Evolutionary conservation across 2,329 filamentous ascomycete species (phyloP).

Genomic region (Microdochium trichocladiopsis): DNA sequence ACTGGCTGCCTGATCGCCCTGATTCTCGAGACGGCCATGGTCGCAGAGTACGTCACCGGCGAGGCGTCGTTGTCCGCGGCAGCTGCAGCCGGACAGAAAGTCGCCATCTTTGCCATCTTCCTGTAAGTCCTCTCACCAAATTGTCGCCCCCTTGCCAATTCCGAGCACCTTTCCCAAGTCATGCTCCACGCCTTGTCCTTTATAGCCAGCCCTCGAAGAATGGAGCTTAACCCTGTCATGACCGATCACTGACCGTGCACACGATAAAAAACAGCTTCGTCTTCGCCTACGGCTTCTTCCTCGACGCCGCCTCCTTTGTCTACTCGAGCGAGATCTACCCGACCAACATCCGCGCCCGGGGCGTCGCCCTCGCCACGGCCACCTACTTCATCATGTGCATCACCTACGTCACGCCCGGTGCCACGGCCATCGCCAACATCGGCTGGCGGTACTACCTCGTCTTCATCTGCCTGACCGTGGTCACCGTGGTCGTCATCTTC

Average conservation of each 20-base stretch:
- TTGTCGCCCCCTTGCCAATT: background rate
- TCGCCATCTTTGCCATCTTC: slow-evolving; percentile 3
- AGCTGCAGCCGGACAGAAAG: background rate
- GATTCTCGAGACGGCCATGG: slow-evolving; percentile 4
- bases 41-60: slow-evolving; percentile 1
- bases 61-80: background rate
- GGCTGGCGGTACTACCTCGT: slow-evolving; percentile 46
- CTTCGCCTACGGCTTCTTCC: slow-evolving; percentile 1
- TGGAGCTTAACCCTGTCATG: no score
- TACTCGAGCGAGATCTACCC: slow-evolving; percentile 8
- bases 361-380: slow-evolving; percentile 7
- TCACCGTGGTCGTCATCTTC: slow-evolving; percentile 32
- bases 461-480: slow-evolving; percentile 37
- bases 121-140: background rate
- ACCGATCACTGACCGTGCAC: no score
- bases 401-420: slow-evolving; percentile 7
- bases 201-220: no score
- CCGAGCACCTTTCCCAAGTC: no score
- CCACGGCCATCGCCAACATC: slow-evolving; percentile 3
- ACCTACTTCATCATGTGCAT: slow-evolving; percentile 7
- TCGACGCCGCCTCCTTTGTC: slow-evolving; percentile 5
- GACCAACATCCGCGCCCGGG: background rate
- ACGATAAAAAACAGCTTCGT: background rate
- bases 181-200: no score
- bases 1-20: slow-evolving; percentile 3